A percentile compares a stretch with the other conserved stretches of the same genome.
phyloP scores from a whole-genome alignment of 140 eudicot species.

The Stevia rebaudiana region DNA sequence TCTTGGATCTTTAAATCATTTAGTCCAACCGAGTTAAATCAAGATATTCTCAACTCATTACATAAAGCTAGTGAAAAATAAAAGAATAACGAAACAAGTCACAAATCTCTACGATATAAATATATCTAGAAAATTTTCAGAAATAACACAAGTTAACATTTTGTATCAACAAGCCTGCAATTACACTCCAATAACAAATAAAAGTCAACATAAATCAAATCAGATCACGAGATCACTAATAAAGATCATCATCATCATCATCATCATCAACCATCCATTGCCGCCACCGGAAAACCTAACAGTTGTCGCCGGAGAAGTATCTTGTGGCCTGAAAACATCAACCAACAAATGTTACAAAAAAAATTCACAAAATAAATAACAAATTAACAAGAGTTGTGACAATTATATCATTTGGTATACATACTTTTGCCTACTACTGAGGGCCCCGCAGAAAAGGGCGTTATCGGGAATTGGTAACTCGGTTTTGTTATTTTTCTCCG shows the following conservation, averaged over 20 bases:
- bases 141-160: slow-evolving; percentile 19
- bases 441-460: slow-evolving; percentile 85
- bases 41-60: not conserved
- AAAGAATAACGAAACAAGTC: slow-evolving; percentile 29
- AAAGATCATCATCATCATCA: slow-evolving; percentile 35
- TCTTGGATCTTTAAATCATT: no score
- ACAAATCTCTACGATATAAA: slow-evolving; percentile 15
- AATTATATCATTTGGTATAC: not conserved
- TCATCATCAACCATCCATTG: slow-evolving; percentile 21
- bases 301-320: slow-evolving; percentile 44
- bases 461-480: slow-evolving; percentile 82
- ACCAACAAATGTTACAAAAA: not conserved
- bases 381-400: not conserved
- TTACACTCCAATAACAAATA: slow-evolving; percentile 28
- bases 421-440: slow-evolving; percentile 61
- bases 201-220: slow-evolving; percentile 9
- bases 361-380: not conserved
- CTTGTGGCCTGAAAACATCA: slow-evolving; percentile 61
- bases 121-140: slow-evolving; percentile 25
- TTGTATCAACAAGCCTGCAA: slow-evolving; percentile 30
- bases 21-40: not conserved
- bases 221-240: slow-evolving; percentile 20
- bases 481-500: slow-evolving; percentile 71
- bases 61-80: slow-evolving; percentile 19
- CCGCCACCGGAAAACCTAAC: slow-evolving; percentile 23